Base-by-base conservation (phyloP, 192 early-diverging fungal genomes). In the Gigaspora rosea region DNA sequence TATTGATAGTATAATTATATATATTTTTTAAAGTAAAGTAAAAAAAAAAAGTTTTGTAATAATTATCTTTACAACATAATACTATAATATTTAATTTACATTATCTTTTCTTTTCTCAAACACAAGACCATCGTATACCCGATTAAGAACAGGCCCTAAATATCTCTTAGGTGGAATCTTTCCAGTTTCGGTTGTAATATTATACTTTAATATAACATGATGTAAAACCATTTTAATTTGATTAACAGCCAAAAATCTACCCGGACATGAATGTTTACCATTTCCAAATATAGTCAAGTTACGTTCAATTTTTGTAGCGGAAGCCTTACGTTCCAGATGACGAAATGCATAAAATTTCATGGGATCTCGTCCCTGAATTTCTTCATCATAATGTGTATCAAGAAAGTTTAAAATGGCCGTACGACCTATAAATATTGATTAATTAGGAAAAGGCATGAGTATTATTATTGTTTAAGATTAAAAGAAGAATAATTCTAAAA, bases 331-430 rank as follows among this genome's bases (percentile, higher is more conserved):
- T 36, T 71, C 52, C 3, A 81, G 71, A 58, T 62, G 79, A 16
- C 78, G 65, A 36, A 70, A 64, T 18, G 72, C 63, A 49, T 81
- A 72, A 36, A 81, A 69, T 58, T 77, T 35, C 12, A 41, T 36
- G 11, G 67, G 35, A 13, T 70, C 49, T 3, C 20, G 16, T 16
- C 67, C 67, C 18, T 18, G 33, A 32, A 6, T 7, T 35, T 35
- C 61, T 32, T 35, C 27, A 33, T 22, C 27, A 11, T 63, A 33
- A 33, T 33, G 33, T 63, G 4, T 2, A 63, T 63, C 61, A 16
- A 7, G 5, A 1, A 63, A 13, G 9, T 35, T 33, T 15, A 63
- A 6, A 33, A 33, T 16, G 12, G 33, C 32, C 0, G 4, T 35
- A 6, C 61, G 61, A 33, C 61, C 61, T 62, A 62, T n/a, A 16